These are phyloP conservation scores for Trametes meyenii DNA, from an alignment of 768 basidiomycete species.

Conservation along the genomic window DNA sequence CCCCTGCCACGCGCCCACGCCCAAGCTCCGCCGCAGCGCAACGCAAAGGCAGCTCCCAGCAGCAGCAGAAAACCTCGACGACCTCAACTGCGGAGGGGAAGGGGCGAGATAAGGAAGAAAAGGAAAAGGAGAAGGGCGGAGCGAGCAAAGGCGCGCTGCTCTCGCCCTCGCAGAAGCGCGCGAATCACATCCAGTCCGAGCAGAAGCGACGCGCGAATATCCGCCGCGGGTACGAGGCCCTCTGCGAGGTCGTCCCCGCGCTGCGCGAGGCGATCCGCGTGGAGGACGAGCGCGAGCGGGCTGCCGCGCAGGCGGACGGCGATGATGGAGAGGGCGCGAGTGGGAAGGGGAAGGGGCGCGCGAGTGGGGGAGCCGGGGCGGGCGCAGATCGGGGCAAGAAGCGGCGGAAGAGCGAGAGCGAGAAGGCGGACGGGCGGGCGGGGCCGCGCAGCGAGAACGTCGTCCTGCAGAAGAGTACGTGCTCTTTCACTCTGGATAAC, in stretches of 20 bases:
- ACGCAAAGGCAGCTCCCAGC: not conserved
- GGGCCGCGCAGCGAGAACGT: slow-evolving; percentile 92
- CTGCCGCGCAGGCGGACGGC: slow-evolving; percentile 13
- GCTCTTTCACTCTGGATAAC: slow-evolving; percentile 11
- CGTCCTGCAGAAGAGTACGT: slow-evolving; percentile 85
- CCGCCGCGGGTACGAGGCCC: slow-evolving; percentile 82
- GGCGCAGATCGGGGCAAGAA: slow-evolving; percentile 31
- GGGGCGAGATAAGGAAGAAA: not conserved
- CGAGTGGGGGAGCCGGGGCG: slow-evolving; percentile 17
- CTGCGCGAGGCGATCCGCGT: slow-evolving; percentile 77
- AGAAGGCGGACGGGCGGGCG: slow-evolving; percentile 81
- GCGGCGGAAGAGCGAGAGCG: slow-evolving; percentile 41
- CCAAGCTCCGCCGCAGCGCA: not conserved
- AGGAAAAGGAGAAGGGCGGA: not conserved
- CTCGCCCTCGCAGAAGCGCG: slow-evolving; percentile 85
- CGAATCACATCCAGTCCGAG: slow-evolving; percentile 92
- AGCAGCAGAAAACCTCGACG: not conserved
- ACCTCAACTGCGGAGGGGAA: not conserved
- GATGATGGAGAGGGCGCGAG: not conserved
- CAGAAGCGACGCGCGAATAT: slow-evolving; percentile 94
- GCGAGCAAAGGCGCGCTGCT: slow-evolving; percentile 51
- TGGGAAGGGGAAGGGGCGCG: slow-evolving; percentile 27
- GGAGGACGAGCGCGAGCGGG: slow-evolving; percentile 59
- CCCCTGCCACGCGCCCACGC: slow-evolving; percentile 12
- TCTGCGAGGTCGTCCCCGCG: slow-evolving; percentile 83